Evolutionary conservation across 2,329 filamentous ascomycete species (phyloP), one percentile per base, ranked within the genome.

Genomic region (Sclerotinia minor): DNA sequence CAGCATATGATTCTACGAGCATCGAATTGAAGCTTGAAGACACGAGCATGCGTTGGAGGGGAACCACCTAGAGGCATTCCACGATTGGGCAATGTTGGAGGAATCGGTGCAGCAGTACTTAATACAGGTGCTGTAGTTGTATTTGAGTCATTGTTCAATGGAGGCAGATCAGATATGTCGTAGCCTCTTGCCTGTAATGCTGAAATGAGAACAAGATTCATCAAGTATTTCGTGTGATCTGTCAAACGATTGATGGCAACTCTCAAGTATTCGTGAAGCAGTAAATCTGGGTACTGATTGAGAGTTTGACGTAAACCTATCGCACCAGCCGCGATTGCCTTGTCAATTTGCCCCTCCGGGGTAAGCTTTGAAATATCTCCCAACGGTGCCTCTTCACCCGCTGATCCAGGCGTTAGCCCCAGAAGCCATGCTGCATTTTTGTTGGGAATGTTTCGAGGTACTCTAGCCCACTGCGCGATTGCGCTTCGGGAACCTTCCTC

Each of bases 11-110:
- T 96, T 74, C 94, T 89, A 29, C 93, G 86, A 0, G 93, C 92
- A 77, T 99, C 95, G 73, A 97, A 99, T 78, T 99, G 95, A 47
- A 98, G 83, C 79, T 99, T 99, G 83, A 98, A 99, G 3, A 99
- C 91, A 32, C 95, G 69, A 4, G 72, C 73, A 70, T 75, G 75
- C 61, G 70, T 74, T 38, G 64, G 64, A 17, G 19, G 24, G 35
- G n/a, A 47, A 64, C 3, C 17, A 60, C 13, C 15, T 41, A 26
- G 32, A 21, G 45, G 17, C 32, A 32, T 11, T 21, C 68, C 53
- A 4, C 21, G 4, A 47, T 29, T 26, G 52, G 55, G 64, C 17
- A 71, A 54, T 65, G 73, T 58, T 74, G 74, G 44, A 73, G 71
- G 35, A 67, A 59, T 38, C 68, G 11, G 53, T 26, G 53, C 13